Conservation (phyloP, 2,329 filamentous ascomycete species). For the Ambrosiella xylebori region DNA sequence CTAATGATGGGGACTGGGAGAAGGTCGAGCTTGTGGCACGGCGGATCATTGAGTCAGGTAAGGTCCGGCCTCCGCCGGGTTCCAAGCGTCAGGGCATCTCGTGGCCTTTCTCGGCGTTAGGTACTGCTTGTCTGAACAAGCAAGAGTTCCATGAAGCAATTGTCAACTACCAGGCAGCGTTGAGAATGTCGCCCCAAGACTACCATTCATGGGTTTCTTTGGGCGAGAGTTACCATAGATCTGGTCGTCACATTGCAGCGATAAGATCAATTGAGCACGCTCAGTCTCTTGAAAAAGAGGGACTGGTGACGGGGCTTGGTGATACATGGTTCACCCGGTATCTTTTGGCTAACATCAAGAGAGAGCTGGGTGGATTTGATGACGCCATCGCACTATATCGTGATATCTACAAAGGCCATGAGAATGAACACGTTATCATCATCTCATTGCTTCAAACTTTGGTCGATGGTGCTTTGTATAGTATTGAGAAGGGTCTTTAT, state of each 20-base stretch:
- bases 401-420: conserved; percentile 48
- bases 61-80: conserved; percentile 73
- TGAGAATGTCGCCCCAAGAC: conserved; percentile 67
- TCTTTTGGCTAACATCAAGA: conserved; percentile 87
- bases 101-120: conserved; percentile 89
- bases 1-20: conserved; percentile 87
- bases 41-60: conserved; percentile 85
- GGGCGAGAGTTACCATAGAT: conserved; percentile 93
- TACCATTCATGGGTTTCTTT: conserved; percentile 94
- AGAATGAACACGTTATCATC: conserved; percentile 67
- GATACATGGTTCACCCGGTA: conserved; percentile 93
- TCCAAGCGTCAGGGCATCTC: conserved; percentile 86
- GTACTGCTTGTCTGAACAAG: conserved; percentile 86
- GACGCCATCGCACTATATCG: conserved; percentile 64
- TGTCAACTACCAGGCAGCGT: conserved; percentile 75
- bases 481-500: conserved; percentile 68
- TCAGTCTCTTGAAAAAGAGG: conserved; percentile 47
- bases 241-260: conserved; percentile 83
- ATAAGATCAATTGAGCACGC: conserved; percentile 81
- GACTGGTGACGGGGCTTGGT: conserved; percentile 30
- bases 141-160: conserved; percentile 81
- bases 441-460: conserved; percentile 79
- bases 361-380: conserved; percentile 80
- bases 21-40: conserved; percentile 84
- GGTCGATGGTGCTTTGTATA: conserved; percentile 62